phyloP scores from a whole-genome alignment of 2,329 filamentous ascomycete genomes.

The Mycosphaerella arachidis region DNA sequence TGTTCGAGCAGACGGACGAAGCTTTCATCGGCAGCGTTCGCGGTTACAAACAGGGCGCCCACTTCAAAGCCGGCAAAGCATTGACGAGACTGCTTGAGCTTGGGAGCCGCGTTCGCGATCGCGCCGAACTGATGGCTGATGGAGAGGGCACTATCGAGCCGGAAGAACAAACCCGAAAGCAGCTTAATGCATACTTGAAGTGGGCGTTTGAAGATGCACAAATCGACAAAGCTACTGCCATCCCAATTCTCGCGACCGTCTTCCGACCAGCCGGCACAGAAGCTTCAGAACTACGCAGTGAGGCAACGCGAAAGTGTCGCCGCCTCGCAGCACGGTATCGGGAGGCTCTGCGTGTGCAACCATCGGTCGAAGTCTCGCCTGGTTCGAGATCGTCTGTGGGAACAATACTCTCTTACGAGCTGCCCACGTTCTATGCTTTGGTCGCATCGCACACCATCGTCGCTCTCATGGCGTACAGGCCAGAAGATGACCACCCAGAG shows the following conservation, averaged over 20 bases:
- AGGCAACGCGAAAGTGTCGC: conserved; percentile 43
- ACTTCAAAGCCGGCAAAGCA: conserved; percentile 51
- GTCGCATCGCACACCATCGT: conserved; percentile 51
- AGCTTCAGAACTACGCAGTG: conserved; percentile 39
- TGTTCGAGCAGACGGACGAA: conserved; percentile 46
- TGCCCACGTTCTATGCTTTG: conserved; percentile 52
- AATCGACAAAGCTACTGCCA: conserved; percentile 33
- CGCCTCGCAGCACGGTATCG: conserved; percentile 42
- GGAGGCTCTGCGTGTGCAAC: conserved; percentile 31
- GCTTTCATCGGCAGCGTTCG: conserved; percentile 45
- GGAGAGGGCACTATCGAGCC: conserved; percentile 7
- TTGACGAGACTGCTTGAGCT: conserved; percentile 48
- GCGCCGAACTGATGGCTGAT: conserved; percentile 33
- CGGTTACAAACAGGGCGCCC: conserved; percentile 24
- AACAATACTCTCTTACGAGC: conserved; percentile 23
- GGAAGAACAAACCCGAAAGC: conserved; percentile 21
- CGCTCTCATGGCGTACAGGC: conserved; percentile 49
- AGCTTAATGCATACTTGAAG: conserved; percentile 44
- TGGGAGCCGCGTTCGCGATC: conserved; percentile 50
- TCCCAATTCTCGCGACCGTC: conserved; percentile 45
- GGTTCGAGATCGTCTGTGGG: conserved; percentile 12
- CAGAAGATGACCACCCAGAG: conserved; percentile 31
- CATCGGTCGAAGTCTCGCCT: conserved; percentile 26
- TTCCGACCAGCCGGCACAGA: conserved; percentile 38
- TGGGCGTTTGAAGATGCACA: conserved; percentile 52